These are phyloP conservation scores for Chamaenerion angustifolium DNA, from an alignment of 345 rosid species.

Conservation along the genomic window DNA sequence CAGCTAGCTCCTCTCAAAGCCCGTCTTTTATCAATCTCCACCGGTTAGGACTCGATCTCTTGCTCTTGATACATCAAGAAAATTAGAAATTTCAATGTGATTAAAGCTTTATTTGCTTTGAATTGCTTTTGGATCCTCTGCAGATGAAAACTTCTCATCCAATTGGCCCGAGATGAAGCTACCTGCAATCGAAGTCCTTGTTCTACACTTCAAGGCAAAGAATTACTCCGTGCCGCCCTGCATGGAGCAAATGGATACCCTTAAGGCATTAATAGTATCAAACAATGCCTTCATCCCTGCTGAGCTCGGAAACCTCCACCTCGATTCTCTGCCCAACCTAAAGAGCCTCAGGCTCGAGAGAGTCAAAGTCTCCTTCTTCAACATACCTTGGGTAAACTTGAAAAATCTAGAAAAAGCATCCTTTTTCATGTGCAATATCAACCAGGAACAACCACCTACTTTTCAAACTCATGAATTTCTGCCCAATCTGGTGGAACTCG, in stretches of 20 bases:
- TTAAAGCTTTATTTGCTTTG: too few relatives aligned
- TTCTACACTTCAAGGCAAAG: slow-evolving; percentile 27
- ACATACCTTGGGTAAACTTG: slow-evolving; percentile 6
- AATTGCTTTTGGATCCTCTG: background rate
- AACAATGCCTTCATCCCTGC: slow-evolving; percentile 20
- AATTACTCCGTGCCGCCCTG: slow-evolving; percentile 33
- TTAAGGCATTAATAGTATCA: slow-evolving; percentile 35
- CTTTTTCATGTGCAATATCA: slow-evolving; percentile 31
- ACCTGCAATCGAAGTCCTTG: slow-evolving; percentile 30
- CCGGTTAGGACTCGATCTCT: slow-evolving; percentile 18
- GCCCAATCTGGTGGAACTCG: slow-evolving; percentile 34
- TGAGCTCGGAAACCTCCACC: slow-evolving; percentile 24
- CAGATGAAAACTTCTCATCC: slow-evolving; percentile 42
- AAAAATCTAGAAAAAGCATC: slow-evolving; percentile 29
- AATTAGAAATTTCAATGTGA: background rate
- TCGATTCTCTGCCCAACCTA: slow-evolving; percentile 26
- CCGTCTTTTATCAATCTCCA: slow-evolving; percentile 30
- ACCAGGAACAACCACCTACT: slow-evolving; percentile 13
- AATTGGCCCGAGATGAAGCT: slow-evolving; percentile 28
- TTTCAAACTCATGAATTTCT: slow-evolving; percentile 14
- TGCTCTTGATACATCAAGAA: background rate
- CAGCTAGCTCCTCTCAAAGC: slow-evolving; percentile 11
- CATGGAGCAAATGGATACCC: slow-evolving; percentile 25
- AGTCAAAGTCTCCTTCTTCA: slow-evolving; percentile 13
- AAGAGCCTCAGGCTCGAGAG: slow-evolving; percentile 51